Base-by-base conservation (phyloP, 2,329 filamentous ascomycete genomes). In the Paraphoma chrysanthemicola region DNA sequence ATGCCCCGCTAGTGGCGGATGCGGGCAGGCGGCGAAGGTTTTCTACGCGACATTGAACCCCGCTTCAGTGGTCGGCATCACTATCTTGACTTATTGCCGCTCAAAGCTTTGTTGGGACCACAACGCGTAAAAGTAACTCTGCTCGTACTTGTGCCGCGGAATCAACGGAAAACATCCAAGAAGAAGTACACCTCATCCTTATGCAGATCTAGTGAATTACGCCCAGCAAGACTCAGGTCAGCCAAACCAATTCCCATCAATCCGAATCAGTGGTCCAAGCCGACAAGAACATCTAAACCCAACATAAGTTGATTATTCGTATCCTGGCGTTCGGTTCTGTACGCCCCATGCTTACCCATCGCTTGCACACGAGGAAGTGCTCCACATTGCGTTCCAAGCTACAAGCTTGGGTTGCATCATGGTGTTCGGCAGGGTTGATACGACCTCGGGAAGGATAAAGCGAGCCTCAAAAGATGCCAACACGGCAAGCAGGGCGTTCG, bases 331-430 rank as follows among this genome's bases (percentile, higher is more conserved):
- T 43, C 36, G 54, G 54, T 38, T 31, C 30, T 28, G 7, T 47
- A 31, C 47, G 36, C 12, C 43, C 44, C n/a, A 30, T n/a, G 47
- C 33, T 45, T 30, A 50, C 42, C 47, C 14, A 49, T 28, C 33
- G 17, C 7, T 3, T 14, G 29, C 6, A 50, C 42, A 28, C 41
- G 17, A 14, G 31, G 51, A 36, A 23, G 36, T 14, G 14, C 28
- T n/a, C 42, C 18, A 44, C 16, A 36, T 16, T 18, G 6, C 17
- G 18, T 14, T 5, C 9, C 14, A 39, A 36, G 41, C 47, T 54
- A 51, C 49, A 48, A 67, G 59, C 51, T 53, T 31, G 44, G 16
- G 44, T 14, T 67, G 63, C 54, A 62, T 65, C 58, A 51, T 52
- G 53, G 4, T 14, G 11, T 42, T 16, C 14, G 16, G n/a, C 39